Evolutionary conservation across 129 eudicot genomes (phyloP), one percentile per base, ranked within the genome.

Genomic region (Flaveria ramosissima): DNA sequence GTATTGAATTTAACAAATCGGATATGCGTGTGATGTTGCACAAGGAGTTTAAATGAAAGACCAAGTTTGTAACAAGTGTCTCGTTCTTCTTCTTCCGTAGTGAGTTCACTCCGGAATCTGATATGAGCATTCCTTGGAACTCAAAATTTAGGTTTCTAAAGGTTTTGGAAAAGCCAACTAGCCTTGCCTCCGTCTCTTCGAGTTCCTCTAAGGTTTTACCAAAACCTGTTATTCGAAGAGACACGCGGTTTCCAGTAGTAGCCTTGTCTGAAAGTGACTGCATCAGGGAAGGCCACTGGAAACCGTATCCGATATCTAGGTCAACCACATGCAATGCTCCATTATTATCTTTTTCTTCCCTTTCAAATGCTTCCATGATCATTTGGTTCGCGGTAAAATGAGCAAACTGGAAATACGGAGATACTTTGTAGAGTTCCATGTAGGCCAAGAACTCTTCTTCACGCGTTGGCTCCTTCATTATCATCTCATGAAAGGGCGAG

Each of bases 311-410:
- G 27, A 88, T 71, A 43, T 92, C 96, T 16, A 88, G 82, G 83
- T 92, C 96, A 11, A 92, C 81, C 9, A 92, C 89, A 62, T 92
- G 95, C 60, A 92, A 81, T 7, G 78, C 43, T 17, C 77, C 52
- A 53, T 80, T 72, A 61, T 86, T 84, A 4, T n/a, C 13, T 5
- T 19, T 60, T 53, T 82, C 83, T 32, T 92, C 93, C 42, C 59
- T 83, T 73, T 90, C 94, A 57, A 86, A 92, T 15, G 90, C 89
- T 84, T 92, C 96, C 21, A 92, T 78, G 41, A 92, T 92, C 39
- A 91, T 84, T 66, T 92, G 98, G 68, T 92, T 92, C 3, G 94
- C 95, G 3, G 98, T 92, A 86, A 92, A 92, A 85, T 92, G 96
- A 78, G 98, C 94, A 65, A 92, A 92, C 48, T 92, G 98, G 47